Evolutionary conservation across 1,139 yeast species (phyloP), one percentile per base, ranked within the genome.

Genomic region (Candida labiduridarum): DNA sequence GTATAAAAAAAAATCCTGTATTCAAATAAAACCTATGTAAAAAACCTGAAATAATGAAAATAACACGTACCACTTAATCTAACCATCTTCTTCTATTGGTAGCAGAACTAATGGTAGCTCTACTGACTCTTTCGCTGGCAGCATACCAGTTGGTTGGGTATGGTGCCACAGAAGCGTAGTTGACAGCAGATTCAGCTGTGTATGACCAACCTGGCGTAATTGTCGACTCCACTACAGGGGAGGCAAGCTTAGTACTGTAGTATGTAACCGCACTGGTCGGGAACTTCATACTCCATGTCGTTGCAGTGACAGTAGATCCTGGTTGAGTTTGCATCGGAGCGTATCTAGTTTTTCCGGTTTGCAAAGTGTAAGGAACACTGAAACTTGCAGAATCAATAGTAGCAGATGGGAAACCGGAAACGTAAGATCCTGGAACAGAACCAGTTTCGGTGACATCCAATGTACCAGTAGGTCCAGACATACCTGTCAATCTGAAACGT

Each of bases 271-370:
- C 74, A 54, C 90, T 83, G 1, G 92, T 80, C 16, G 92, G 84
- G 64, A 70, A 85, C 56, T 76, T 71, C 62, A 82, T 76, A 1
- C 83, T 64, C 88, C 89, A 86, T 2, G 85, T 69, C 3, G 85
- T 75, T 22, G 81, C 83, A 1, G 96, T 86, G 12, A 89, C 83
- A 8, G 69, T 75, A 1, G 87, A 64, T 4, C 85, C 88, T 7
- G 97, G 97, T 69, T 90, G 96, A 52, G 75, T 67, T 69, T 90
- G 97, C 96, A 91, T 90, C 46, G 97, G 96, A 1, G 97, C 97
- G 67, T 72, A 89, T 64, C 89, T 78, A 2, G 87, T 80, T 46
- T 57, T 67, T 36, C 96, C 96, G 0, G 96, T 87, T 71, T 91
- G 97, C 52, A 62, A 54, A 2, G 91, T 80, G 68, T 90, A 91